These are phyloP conservation scores for Quercus aquifolioides DNA, from an alignment of 306 rosid genomes.

Conservation along the genomic window DNA sequence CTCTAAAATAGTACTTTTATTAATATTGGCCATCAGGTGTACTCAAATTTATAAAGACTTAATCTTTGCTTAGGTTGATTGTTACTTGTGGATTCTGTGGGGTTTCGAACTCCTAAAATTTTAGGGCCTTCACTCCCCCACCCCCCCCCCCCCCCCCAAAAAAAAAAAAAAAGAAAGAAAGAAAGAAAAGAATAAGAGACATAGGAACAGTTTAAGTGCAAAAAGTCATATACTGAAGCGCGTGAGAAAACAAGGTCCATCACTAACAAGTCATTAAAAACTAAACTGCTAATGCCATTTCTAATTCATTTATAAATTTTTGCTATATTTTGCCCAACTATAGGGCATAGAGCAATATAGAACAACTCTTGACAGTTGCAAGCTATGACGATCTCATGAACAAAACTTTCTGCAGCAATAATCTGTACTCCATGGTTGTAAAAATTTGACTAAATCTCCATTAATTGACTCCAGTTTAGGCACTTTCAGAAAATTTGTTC, in stretches of 20 bases:
- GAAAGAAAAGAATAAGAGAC: background rate
- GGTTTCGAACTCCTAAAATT: too few species aligned
- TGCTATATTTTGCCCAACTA: background rate
- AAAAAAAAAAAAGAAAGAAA: too few species aligned
- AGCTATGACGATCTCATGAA: background rate
- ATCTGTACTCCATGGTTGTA: background rate
- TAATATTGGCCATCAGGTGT: too few species aligned
- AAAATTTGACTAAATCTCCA: background rate
- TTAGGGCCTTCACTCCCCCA: accelerated
- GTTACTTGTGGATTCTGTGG: too few species aligned
- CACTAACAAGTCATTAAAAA: background rate
- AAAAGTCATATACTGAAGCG: background rate
- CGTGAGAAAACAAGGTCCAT: background rate
- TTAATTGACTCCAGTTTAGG: background rate
- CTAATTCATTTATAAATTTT: background rate
- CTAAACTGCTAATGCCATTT: background rate
- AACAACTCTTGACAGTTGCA: background rate
- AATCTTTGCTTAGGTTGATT: too few species aligned
- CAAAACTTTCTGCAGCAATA: background rate
- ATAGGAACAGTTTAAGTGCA: background rate
- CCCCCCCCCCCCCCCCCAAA: too few species aligned
- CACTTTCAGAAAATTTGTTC: background rate
- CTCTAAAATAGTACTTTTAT: background rate
- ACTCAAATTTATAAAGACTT: too few species aligned
- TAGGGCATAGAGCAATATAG: background rate